Evolutionary conservation across 768 basidiomycete species (phyloP).

Genomic region (Lanmaoa rubissima): DNA sequence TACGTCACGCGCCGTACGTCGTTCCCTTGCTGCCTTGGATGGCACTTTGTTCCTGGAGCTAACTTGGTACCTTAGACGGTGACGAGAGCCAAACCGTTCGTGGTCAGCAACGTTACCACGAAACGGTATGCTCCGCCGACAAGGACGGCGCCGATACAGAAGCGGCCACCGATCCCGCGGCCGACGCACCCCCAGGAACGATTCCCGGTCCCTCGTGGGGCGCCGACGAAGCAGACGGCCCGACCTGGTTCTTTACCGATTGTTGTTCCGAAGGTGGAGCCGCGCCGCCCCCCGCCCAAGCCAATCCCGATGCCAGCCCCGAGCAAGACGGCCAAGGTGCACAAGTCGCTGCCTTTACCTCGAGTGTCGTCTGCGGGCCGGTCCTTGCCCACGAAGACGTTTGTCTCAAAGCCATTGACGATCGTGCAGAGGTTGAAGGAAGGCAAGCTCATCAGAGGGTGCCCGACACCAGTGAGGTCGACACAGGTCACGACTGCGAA

Average conservation of each 20-base stretch:
- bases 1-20: not conserved
- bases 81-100: slow-evolving; percentile 6
- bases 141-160: not conserved
- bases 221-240: not conserved
- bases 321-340: not conserved
- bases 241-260: not conserved
- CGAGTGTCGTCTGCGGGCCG: too few species aligned
- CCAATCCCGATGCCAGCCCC: not conserved
- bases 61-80: not conserved
- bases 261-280: not conserved
- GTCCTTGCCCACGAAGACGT: not conserved
- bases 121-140: not conserved
- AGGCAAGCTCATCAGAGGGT: not conserved
- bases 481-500: not conserved
- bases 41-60: too few species aligned
- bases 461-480: too few species aligned
- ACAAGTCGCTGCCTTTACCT: not conserved
- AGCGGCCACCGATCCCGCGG: not conserved
- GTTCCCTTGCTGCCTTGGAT: not conserved
- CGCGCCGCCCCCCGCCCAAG: not conserved
- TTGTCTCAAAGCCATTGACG: not conserved
- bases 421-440: not conserved
- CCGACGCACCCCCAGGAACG: not conserved
- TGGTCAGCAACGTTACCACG: slow-evolving; percentile 1
- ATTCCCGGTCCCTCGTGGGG: not conserved